Percentiles rank a stretch among this genome's conserved stretches.
phyloP scores from a whole-genome alignment of 1,139 yeast genomes.

The Blastobotrys arbuscula region DNA sequence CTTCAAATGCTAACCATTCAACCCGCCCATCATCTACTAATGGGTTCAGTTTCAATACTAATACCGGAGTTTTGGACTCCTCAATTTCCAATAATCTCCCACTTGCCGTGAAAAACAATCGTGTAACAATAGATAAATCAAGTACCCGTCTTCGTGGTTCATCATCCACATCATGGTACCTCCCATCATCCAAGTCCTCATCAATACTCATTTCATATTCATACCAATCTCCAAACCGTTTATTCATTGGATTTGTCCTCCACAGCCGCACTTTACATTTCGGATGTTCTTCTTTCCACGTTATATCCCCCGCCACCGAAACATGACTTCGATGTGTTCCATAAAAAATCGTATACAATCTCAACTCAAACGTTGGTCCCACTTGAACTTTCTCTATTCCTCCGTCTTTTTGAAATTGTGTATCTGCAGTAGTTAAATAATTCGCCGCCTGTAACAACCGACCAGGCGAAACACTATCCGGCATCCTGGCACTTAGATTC shows the following conservation, averaged over 20 bases:
- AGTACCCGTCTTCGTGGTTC: conserved; percentile 37
- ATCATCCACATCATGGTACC: conserved; percentile 61
- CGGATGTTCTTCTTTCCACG: conserved; percentile 74
- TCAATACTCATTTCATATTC: conserved; percentile 44
- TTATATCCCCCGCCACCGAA: conserved; percentile 40
- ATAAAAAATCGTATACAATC: conserved; percentile 60
- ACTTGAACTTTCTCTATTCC: conserved; percentile 10
- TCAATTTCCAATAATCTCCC: conserved; percentile 62
- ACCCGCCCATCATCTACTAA: conserved; percentile 24
- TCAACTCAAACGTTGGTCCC: conserved; percentile 60
- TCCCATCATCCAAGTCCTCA: conserved; percentile 65
- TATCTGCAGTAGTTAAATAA: conserved; percentile 42
- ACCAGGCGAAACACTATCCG: conserved; percentile 58
- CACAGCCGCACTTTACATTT: conserved; percentile 45
- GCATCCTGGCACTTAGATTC: conserved; percentile 47
- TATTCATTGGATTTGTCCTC: conserved; percentile 24
- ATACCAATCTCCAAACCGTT: conserved; percentile 24
- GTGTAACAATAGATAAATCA: conserved; percentile 43
- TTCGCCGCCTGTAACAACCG: conserved; percentile 60
- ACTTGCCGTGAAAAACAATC: conserved; percentile 67
- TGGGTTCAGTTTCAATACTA: conserved; percentile 51
- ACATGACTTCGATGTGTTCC: conserved; percentile 43
- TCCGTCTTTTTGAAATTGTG: conserved; percentile 11
- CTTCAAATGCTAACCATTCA: conserved; percentile 55
- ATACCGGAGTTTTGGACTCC: conserved; percentile 61